phyloP scores from a whole-genome alignment of 208 protist genomes.

The Trypanosoma cruzi region DNA sequence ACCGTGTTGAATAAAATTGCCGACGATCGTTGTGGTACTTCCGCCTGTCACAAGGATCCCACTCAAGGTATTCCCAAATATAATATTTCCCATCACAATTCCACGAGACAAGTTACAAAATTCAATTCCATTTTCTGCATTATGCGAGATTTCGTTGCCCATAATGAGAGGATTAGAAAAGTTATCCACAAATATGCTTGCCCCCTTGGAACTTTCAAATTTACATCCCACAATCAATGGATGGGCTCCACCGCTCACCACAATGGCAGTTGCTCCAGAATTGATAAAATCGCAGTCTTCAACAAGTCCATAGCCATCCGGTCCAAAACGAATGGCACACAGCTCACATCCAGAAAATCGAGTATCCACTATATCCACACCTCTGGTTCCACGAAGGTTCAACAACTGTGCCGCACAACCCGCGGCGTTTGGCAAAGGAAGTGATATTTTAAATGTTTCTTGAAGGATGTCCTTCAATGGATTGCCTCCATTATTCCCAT shows the following conservation, averaged over 20 bases:
- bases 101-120: conserved; percentile 57
- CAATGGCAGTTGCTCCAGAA: conserved; percentile 69
- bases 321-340: conserved; percentile 80
- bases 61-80: conserved; percentile 48
- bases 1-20: conserved; percentile 68
- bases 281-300: conserved; percentile 82
- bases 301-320: conserved; percentile 72
- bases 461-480: conserved; percentile 11
- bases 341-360: conserved; percentile 74
- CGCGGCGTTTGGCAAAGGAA: conserved; percentile 4
- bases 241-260: conserved; percentile 71
- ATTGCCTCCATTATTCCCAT: conserved; percentile 3
- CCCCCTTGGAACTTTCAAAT: conserved; percentile 60
- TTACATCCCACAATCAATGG: conserved; percentile 84
- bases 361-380: conserved; percentile 74
- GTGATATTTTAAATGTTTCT: conserved; percentile 6
- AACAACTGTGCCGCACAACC: conserved; percentile 30
- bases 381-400: conserved; percentile 59
- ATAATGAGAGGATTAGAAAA: conserved; percentile 87
- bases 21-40: conserved; percentile 59
- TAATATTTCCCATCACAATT: conserved; percentile 78
- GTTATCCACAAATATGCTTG: conserved; percentile 67
- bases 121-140: conserved; percentile 57
- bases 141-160: conserved; percentile 77
- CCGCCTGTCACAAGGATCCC: conserved; percentile 51